Conservation (phyloP, 345 rosid species). For the Trapa incisa region DNA sequence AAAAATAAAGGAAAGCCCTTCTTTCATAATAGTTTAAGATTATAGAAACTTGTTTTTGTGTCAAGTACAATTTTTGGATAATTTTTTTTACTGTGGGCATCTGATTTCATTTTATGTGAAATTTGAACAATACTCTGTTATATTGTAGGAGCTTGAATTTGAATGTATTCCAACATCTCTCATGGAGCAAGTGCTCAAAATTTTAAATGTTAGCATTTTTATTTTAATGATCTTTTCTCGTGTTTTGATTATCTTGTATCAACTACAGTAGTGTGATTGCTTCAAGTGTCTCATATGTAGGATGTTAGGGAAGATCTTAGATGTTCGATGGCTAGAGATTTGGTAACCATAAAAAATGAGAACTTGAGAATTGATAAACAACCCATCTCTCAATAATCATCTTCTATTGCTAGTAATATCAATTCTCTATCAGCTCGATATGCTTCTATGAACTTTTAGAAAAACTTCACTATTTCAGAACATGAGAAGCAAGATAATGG, state of each 20-base stretch:
- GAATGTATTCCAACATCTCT: constrained; percentile 91
- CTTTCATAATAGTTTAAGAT: not conserved
- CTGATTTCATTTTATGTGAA: not conserved
- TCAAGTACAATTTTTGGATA: not conserved
- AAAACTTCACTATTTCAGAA: constrained; percentile 50
- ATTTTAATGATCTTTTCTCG: not conserved
- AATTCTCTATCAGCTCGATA: constrained; percentile 20
- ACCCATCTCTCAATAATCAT: constrained; percentile 11
- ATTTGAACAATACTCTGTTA: not conserved
- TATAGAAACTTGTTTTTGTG: not conserved
- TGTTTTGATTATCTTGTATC: not conserved
- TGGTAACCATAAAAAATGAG: constrained; percentile 63
- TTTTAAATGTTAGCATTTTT: constrained; percentile 52
- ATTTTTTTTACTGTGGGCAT: not conserved
- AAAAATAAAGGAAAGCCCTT: not conserved
- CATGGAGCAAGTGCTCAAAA: constrained; percentile 74
- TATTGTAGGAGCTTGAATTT: constrained; percentile 62
- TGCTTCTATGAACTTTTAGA: constrained; percentile 57
- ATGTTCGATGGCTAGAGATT: constrained; percentile 83
- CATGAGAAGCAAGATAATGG: constrained; percentile 47
- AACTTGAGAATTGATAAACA: constrained; percentile 44
- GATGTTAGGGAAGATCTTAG: constrained; percentile 90
- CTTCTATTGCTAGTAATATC: constrained; percentile 15
- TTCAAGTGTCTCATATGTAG: constrained; percentile 34
- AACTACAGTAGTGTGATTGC: constrained; percentile 7